Evolutionary conservation across 1,284 basidiomycete genomes (phyloP).

Genomic region (Ceratobasidium papillatum): DNA sequence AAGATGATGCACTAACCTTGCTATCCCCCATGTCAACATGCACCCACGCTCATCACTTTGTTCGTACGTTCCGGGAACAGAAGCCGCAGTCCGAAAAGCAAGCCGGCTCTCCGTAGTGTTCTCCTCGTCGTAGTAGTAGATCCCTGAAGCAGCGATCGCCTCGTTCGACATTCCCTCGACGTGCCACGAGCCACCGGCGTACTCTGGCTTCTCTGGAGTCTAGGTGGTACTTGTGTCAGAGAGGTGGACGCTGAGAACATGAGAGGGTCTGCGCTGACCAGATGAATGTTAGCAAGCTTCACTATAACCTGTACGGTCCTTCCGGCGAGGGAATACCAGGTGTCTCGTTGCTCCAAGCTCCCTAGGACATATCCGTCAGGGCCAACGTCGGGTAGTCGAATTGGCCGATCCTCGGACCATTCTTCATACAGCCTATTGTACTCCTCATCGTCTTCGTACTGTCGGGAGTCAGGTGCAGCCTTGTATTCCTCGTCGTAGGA

Average conservation of each 20-base stretch:
- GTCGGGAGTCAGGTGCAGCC: neutral
- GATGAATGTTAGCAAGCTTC: slow-evolving; percentile 58
- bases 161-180: slow-evolving; percentile 69
- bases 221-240: slow-evolving; percentile 46
- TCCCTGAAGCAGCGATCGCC: slow-evolving; percentile 57
- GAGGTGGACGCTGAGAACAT: no score
- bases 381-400: slow-evolving; percentile 11
- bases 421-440: slow-evolving; percentile 1
- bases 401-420: slow-evolving; percentile 17
- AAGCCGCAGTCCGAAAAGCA: slow-evolving; percentile 26
- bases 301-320: slow-evolving; percentile 61
- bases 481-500: neutral
- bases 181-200: slow-evolving; percentile 59
- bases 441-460: slow-evolving; percentile 21
- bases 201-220: slow-evolving; percentile 55
- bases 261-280: slow-evolving; percentile 43
- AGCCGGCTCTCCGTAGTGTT: slow-evolving; percentile 39
- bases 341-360: slow-evolving; percentile 48
- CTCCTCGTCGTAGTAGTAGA: slow-evolving; percentile 53
- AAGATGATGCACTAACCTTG: neutral
- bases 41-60: slow-evolving; percentile 18
- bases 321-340: slow-evolving; percentile 54
- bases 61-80: neutral
- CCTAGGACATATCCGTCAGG: slow-evolving; percentile 25
- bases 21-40: slow-evolving; percentile 31